Evolutionary conservation across 1,139 yeast genomes (phyloP), one percentile per base, ranked within the genome.

Genomic region (Yamadazyma buinensis): DNA sequence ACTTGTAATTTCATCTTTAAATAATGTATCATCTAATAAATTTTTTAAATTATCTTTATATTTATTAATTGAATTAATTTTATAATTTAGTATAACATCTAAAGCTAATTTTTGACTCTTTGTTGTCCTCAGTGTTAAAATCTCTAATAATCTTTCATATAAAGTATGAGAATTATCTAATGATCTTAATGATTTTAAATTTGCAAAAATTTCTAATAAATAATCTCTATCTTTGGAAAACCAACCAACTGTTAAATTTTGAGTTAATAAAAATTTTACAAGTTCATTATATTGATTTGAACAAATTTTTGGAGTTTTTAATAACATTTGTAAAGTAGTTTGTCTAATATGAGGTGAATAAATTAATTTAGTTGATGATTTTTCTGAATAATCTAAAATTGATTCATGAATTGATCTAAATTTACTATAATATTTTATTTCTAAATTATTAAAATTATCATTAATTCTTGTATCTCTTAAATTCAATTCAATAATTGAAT

Each of bases 1-100:
- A 23, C 73, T 75, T 22, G 85, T 65, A 23, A 90, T 63, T 56
- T 90, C 97, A 55, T 94, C 98, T 40, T 87, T 77, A 61, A 87
- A 90, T 17, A 82, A 65, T 2, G 86, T 75, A 43, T 88, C 95
- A 53, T 90, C 96, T 21, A 92, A 63, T 38, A 94, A 61, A 46
- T 84, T 88, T 35, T 64, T 72, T 48, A 94, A 64, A 44, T 82
- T 81, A 43, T 84, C 95, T 40, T 71, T 68, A 53, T 88, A 90
- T 54, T 81, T 84, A 36, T 69, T 69, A 23, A 86, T 60, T 2
- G 67, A 63, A 2, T 75, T 70, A 38, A 74, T 69, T 42, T 80
- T 77, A 68, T 74, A 84, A 30, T 84, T 77, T 29, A 87, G 58
- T n/a, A 92, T 51, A 31, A 84, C 84, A 39, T 77, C 75, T 33